Evolutionary conservation across 1,284 basidiomycete genomes (phyloP).

Genomic region (Sanghuangporus sanghuang): DNA sequence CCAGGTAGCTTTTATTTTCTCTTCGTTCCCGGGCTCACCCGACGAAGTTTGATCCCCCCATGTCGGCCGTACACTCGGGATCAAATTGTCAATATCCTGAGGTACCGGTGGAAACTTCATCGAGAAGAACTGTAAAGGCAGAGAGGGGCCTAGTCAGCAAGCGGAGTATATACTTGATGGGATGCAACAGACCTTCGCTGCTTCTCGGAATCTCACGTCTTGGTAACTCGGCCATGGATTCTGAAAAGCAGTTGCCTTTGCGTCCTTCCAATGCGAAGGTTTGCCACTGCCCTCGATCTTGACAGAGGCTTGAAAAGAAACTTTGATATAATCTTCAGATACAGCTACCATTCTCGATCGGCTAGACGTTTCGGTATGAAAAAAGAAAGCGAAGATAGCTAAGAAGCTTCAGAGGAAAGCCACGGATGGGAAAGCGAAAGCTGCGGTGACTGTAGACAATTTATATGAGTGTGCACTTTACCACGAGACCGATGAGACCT

Average conservation of each 20-base stretch:
- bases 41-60: conserved; percentile 27
- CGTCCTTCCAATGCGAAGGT: conserved; percentile 25
- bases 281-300: background rate
- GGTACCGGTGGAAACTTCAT: conserved; percentile 15
- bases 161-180: background rate
- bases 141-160: background rate
- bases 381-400: background rate
- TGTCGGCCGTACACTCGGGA: conserved; percentile 32
- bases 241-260: conserved; percentile 26
- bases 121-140: background rate
- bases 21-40: conserved; percentile 18
- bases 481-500: too few species aligned
- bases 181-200: conserved; percentile 18
- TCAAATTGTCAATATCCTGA: conserved; percentile 18
- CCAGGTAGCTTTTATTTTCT: conserved; percentile 64
- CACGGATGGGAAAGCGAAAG: background rate
- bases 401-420: background rate
- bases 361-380: background rate
- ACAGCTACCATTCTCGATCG: too few species aligned
- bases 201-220: conserved; percentile 16
- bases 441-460: too few species aligned
- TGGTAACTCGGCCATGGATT: conserved; percentile 41
- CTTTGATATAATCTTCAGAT: background rate
- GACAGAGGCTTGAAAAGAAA: background rate
- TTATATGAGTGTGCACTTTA: too few species aligned